These are phyloP conservation scores for Alternaria sp. DNA, from an alignment of 2,329 filamentous ascomycete genomes.

Conservation along the genomic window DNA sequence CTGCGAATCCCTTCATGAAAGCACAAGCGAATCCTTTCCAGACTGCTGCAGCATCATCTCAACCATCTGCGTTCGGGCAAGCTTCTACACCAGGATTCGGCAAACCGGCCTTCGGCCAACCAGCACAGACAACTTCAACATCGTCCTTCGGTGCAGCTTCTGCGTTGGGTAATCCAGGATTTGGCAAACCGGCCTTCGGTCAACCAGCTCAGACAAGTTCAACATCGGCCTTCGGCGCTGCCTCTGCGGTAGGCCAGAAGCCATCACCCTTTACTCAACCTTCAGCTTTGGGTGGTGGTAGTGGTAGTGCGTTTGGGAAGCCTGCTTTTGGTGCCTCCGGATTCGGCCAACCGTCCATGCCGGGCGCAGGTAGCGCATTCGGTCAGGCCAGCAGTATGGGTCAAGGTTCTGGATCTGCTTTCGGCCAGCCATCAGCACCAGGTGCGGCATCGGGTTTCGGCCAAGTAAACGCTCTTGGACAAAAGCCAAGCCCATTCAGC, in stretches of 20 bases:
- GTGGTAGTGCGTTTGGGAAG: conserved; percentile 49
- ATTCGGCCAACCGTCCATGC: conserved; percentile 52
- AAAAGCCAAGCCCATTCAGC: conserved; percentile 48
- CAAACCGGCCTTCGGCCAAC: conserved; percentile 49
- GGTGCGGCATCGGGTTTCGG: conserved; percentile 41
- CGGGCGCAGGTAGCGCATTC: conserved; percentile 28
- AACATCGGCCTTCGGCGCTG: conserved; percentile 4
- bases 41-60: conserved; percentile 20
- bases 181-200: conserved; percentile 43
- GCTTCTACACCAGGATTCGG: conserved; percentile 45
- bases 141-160: conserved; percentile 14
- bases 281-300: conserved; percentile 31
- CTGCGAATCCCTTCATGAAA: conserved; percentile 36
- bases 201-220: conserved; percentile 31
- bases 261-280: conserved; percentile 36
- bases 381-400: conserved; percentile 23
- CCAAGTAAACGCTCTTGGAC: conserved; percentile 34
- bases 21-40: conserved; percentile 13
- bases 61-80: conserved; percentile 45
- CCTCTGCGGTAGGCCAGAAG: conserved; percentile 32
- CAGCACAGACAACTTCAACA: conserved; percentile 23
- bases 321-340: conserved; percentile 33
- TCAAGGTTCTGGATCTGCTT: conserved; percentile 20
- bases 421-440: conserved; percentile 48
- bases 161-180: not conserved